Evolutionary conservation across 305 asterid genomes (phyloP).

Genomic region (Fraxinus albicans): DNA sequence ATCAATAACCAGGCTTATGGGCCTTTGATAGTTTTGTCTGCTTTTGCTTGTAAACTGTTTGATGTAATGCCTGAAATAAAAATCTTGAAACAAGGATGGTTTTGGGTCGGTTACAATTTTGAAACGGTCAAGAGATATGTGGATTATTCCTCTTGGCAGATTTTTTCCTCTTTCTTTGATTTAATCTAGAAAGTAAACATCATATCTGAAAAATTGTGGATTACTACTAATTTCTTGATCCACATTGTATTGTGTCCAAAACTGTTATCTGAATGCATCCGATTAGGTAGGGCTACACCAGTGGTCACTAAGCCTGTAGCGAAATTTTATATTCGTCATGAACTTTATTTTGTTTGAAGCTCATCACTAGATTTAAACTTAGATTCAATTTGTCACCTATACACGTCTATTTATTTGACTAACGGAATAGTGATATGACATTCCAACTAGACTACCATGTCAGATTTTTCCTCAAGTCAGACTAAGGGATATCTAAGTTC

Average conservation of each 20-base stretch:
- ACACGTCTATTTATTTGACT: neutral
- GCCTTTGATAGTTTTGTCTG: neutral
- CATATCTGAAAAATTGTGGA: neutral
- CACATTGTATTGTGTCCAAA: neutral
- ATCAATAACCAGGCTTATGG: neutral
- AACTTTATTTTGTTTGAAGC: neutral
- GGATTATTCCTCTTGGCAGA: neutral
- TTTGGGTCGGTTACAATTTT: neutral
- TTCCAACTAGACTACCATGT: neutral
- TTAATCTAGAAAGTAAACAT: no score
- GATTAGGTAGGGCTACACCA: neutral
- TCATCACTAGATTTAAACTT: neutral
- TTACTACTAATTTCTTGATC: no score
- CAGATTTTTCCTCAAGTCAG: neutral
- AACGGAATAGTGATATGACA: neutral
- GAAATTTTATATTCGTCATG: no score
- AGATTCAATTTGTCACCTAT: neutral
- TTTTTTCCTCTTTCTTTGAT: neutral
- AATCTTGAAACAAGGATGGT: neutral
- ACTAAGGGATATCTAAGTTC: neutral
- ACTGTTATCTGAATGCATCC: neutral
- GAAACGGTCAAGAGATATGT: neutral
- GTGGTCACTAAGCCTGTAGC: neutral
- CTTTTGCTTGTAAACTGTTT: neutral
- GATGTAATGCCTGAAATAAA: neutral